Evolutionary conservation across 306 rosid genomes (phyloP).

Genomic region (Pyrus bretschneideri): DNA sequence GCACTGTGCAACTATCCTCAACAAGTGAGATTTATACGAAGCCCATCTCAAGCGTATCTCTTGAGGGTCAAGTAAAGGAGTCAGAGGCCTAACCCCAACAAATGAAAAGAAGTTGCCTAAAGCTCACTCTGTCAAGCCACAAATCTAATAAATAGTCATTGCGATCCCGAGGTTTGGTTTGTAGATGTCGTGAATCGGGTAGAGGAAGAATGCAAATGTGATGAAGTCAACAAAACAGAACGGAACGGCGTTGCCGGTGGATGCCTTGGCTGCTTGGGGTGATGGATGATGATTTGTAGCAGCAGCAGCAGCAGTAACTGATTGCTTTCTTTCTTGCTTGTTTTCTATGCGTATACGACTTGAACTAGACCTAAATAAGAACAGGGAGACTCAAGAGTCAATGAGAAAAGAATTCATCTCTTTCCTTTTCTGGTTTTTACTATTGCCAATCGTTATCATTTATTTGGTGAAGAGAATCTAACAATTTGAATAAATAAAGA

Average conservation of each 20-base stretch:
- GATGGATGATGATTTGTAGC: background rate
- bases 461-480: background rate
- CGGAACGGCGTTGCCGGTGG: too few species aligned
- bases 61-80: too few species aligned
- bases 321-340: background rate
- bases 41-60: too few species aligned
- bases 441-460: too few species aligned
- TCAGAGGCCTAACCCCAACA: too few species aligned
- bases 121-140: too few species aligned
- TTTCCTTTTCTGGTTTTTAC: background rate
- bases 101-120: too few species aligned
- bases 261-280: too few species aligned
- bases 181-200: background rate
- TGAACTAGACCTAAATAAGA: background rate
- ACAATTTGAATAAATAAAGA: background rate
- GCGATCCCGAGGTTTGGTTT: background rate
- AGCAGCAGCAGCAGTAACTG: background rate
- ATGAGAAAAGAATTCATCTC: background rate
- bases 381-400: background rate
- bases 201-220: background rate
- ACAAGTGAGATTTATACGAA: too few species aligned
- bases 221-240: too few species aligned
- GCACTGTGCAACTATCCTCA: too few species aligned
- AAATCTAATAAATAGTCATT: too few species aligned
- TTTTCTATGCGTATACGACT: background rate